Evolutionary conservation across 2,329 filamentous ascomycete genomes (phyloP).

Genomic region (Fusarium chaquense): DNA sequence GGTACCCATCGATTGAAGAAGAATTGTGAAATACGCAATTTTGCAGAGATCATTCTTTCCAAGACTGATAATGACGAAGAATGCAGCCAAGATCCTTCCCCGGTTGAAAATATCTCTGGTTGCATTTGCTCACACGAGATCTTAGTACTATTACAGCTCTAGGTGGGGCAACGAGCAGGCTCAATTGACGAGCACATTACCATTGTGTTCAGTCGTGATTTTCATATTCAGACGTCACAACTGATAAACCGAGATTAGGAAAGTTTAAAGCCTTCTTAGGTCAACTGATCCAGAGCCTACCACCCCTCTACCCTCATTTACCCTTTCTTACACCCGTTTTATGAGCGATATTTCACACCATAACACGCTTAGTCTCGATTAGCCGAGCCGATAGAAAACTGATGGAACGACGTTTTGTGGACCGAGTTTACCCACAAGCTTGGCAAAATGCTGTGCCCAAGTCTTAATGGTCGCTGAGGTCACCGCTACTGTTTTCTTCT

Average conservation of each 20-base stretch:
- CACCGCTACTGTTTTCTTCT: slow-evolving; percentile 14
- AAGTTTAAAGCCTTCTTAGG: not conserved
- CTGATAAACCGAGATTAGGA: not conserved
- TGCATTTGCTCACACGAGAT: slow-evolving; percentile 16
- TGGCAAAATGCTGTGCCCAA: slow-evolving; percentile 25
- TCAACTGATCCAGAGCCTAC: too few relatives aligned
- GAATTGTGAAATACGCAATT: too few relatives aligned
- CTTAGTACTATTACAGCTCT: not conserved
- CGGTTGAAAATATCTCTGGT: not conserved
- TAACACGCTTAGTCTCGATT: slow-evolving; percentile 1
- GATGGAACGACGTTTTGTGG: slow-evolving; percentile 37
- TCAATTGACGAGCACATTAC: not conserved
- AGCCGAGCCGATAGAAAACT: slow-evolving; percentile 18
- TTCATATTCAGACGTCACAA: not conserved
- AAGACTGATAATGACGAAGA: not conserved
- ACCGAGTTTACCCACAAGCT: slow-evolving; percentile 31
- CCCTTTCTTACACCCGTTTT: not conserved
- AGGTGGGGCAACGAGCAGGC: slow-evolving; percentile 3
- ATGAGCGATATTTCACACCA: not conserved
- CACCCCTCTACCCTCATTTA: not conserved
- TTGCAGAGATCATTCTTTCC: not conserved
- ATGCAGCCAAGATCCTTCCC: not conserved
- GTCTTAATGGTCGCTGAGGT: slow-evolving; percentile 24
- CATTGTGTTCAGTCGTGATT: not conserved
- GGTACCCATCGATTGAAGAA: too few relatives aligned